phyloP scores from a whole-genome alignment of 495 filamentous ascomycete species.

The Cercophora scortea region DNA sequence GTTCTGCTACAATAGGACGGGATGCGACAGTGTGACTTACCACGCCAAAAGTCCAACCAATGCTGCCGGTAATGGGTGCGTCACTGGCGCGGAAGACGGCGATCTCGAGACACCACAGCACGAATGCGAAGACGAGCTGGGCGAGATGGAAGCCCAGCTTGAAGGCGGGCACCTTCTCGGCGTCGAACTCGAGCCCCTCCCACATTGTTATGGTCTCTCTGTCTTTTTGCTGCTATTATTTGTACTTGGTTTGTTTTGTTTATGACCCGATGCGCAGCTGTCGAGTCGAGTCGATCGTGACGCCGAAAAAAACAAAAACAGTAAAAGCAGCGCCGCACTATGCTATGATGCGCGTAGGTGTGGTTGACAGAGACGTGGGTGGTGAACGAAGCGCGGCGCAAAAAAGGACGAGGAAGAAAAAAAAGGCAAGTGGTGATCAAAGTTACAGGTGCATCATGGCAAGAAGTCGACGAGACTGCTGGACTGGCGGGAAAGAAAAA shows the following conservation, averaged over 20 bases:
- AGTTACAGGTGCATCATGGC: too few relatives aligned
- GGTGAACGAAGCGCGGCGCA: too few relatives aligned
- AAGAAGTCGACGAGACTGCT: too few relatives aligned
- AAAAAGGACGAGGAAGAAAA: too few relatives aligned
- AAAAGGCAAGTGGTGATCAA: not conserved
- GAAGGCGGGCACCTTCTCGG: slow-evolving; percentile 44
- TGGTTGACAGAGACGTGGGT: too few relatives aligned
- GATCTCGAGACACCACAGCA: slow-evolving; percentile 67
- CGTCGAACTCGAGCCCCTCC: slow-evolving; percentile 39
- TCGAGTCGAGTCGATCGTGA: too few relatives aligned
- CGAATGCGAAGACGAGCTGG: slow-evolving; percentile 61
- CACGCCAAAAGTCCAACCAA: slow-evolving; percentile 69
- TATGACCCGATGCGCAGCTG: not conserved
- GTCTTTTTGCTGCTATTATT: not conserved
- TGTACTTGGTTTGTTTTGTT: not conserved
- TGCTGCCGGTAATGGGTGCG: slow-evolving; percentile 56
- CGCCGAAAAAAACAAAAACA: too few relatives aligned
- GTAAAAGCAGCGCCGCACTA: too few relatives aligned
- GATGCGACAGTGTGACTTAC: slow-evolving; percentile 43
- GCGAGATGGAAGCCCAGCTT: slow-evolving; percentile 50
- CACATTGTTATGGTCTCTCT: slow-evolving; percentile 14
- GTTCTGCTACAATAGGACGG: too few relatives aligned
- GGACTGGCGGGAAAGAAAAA: not conserved
- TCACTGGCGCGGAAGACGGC: slow-evolving; percentile 57
- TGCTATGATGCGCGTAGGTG: too few relatives aligned